phyloP scores from a whole-genome alignment of 1,139 yeast species.

The Pichia sp. region DNA sequence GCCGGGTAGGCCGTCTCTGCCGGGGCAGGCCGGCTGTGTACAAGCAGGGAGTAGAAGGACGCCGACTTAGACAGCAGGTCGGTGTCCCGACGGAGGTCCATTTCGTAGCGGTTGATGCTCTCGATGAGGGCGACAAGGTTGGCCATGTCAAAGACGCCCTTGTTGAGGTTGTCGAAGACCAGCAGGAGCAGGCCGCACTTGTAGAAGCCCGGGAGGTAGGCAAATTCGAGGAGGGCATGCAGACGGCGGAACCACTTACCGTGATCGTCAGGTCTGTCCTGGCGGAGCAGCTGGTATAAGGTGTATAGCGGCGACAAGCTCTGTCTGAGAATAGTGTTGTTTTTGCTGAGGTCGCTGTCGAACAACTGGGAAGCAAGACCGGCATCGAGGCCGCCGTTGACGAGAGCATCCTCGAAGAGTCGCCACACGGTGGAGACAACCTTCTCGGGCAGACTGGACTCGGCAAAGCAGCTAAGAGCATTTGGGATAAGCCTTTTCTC shows the following conservation, averaged over 20 bases:
- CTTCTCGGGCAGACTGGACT: conserved; percentile 53
- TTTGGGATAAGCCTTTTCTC: conserved; percentile 45
- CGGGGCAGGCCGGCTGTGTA: not conserved
- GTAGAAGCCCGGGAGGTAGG: conserved; percentile 58
- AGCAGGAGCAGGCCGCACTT: conserved; percentile 44
- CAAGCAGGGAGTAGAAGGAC: conserved; percentile 18
- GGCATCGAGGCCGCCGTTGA: conserved; percentile 51
- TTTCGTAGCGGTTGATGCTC: conserved; percentile 25
- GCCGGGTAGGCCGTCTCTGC: not conserved
- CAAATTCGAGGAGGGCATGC: conserved; percentile 56
- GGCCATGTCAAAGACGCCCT: conserved; percentile 19
- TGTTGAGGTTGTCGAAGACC: conserved; percentile 21
- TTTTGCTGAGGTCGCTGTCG: conserved; percentile 1
- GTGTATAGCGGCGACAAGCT: conserved; percentile 28
- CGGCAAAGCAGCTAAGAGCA: conserved; percentile 63
- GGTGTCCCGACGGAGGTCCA: conserved; percentile 12
- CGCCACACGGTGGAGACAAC: conserved; percentile 38
- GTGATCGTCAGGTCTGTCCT: conserved; percentile 12
- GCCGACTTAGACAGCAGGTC: conserved; percentile 14
- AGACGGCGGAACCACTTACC: conserved; percentile 34
- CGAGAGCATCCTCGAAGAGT: conserved; percentile 55
- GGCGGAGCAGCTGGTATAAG: conserved; percentile 20
- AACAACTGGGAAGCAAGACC: conserved; percentile 24
- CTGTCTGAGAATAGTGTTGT: conserved; percentile 27
- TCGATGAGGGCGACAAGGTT: conserved; percentile 26